Conservation (phyloP, 345 rosid genomes). For the Angophora floribunda region DNA sequence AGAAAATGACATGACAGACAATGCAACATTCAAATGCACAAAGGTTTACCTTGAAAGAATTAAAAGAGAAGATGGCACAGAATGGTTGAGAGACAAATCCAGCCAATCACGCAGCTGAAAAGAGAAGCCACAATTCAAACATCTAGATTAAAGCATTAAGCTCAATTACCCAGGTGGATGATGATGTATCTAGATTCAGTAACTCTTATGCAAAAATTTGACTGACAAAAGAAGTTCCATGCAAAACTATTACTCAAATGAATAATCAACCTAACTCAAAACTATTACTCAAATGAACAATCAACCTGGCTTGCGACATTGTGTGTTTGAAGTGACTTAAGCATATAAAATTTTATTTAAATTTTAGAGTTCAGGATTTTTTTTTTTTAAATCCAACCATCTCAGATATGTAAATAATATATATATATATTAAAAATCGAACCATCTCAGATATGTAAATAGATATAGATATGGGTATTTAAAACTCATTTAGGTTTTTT, state of each 20-base stretch:
- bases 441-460: too few relatives aligned
- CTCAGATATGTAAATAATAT: background rate
- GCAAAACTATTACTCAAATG: background rate
- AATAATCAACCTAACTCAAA: background rate
- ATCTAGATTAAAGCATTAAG: background rate
- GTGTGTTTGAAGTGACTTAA: background rate
- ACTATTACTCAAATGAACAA: background rate
- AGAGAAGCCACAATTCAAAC: background rate
- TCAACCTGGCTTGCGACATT: background rate
- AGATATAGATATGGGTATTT: background rate
- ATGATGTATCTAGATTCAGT: background rate
- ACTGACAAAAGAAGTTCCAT: background rate
- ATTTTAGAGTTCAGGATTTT: background rate
- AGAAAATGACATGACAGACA: background rate
- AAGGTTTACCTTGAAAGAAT: slow-evolving; percentile 72
- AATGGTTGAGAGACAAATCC: slow-evolving; percentile 86
- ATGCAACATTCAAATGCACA: background rate
- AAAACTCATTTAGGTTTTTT: background rate
- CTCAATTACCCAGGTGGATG: background rate
- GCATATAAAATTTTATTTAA: background rate
- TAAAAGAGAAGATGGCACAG: slow-evolving; percentile 89
- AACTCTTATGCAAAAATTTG: background rate
- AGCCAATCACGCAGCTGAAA: slow-evolving; percentile 86
- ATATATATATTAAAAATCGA: too few relatives aligned
- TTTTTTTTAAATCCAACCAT: background rate